Evolutionary conservation across 176 grass and related monocot species (phyloP).

Genomic region (Secale cereale): DNA sequence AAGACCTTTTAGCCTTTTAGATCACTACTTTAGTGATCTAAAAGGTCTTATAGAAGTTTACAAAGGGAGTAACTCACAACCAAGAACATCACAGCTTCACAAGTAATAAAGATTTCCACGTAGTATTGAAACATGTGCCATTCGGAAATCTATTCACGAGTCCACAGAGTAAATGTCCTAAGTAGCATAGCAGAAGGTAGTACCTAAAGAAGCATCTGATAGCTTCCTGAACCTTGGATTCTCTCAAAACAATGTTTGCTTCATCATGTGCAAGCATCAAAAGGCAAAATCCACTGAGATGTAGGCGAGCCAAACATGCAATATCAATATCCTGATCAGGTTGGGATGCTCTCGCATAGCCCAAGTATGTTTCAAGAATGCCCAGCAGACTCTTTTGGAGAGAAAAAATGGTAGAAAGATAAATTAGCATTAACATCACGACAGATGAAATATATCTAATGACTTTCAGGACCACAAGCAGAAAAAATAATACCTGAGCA

Average conservation of each 20-base stretch:
- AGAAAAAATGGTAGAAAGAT: conserved; percentile 16
- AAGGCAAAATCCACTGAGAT: conserved; percentile 93
- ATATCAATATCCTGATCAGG: conserved; percentile 38
- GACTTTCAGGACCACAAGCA: neutral
- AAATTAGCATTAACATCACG: conserved; percentile 13
- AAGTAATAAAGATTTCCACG: neutral
- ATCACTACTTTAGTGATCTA: too few species aligned
- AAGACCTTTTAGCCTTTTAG: too few species aligned
- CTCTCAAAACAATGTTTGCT: conserved; percentile 66
- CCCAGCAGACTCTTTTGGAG: conserved; percentile 61
- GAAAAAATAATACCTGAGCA: conserved; percentile 61
- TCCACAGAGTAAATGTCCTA: neutral
- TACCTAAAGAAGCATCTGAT: conserved; percentile 93
- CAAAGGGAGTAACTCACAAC: neutral
- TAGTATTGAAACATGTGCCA: neutral
- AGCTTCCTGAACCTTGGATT: conserved; percentile 76
- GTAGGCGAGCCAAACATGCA: conserved; percentile 55
- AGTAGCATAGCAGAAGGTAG: neutral
- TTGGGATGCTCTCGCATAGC: conserved; percentile 48
- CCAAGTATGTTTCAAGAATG: conserved; percentile 67
- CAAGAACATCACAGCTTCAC: conserved; percentile 8
- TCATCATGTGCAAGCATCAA: conserved; percentile 64
- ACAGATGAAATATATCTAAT: conserved; percentile 22
- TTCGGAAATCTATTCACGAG: neutral
- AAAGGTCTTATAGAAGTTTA: too few species aligned